A percentile compares a stretch with the other conserved stretches of the same genome.
These are phyloP conservation scores for Tuber indicum DNA, from an alignment of 495 filamentous ascomycete genomes.

Conservation along the genomic window DNA sequence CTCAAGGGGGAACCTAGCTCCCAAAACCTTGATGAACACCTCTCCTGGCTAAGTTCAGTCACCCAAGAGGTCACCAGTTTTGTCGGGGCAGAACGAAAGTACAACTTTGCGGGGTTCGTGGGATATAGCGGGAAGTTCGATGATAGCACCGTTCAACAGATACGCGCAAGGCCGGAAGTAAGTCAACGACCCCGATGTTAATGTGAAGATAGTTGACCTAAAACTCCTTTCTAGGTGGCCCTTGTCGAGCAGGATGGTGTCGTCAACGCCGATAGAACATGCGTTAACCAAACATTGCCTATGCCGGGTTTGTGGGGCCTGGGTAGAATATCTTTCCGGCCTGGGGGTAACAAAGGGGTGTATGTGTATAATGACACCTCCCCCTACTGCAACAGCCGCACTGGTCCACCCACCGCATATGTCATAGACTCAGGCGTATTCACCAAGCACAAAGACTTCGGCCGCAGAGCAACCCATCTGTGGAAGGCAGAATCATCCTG, in stretches of 20 bases:
- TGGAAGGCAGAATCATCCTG: conserved; percentile 7
- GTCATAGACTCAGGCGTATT: conserved; percentile 25
- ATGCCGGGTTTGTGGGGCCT: conserved; percentile 15
- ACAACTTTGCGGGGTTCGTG: conserved; percentile 25
- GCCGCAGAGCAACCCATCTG: conserved; percentile 9
- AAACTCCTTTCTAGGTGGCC: conserved; percentile 11
- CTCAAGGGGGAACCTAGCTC: conserved; percentile 12
- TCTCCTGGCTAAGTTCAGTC: conserved; percentile 14
- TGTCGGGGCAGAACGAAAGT: conserved; percentile 12
- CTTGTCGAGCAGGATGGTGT: conserved; percentile 17
- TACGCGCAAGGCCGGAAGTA: conserved; percentile 20
- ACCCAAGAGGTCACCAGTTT: conserved; percentile 8
- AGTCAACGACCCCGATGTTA: neutral
- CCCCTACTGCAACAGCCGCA: neutral
- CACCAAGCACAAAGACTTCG: conserved; percentile 17
- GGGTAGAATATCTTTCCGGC: conserved; percentile 19
- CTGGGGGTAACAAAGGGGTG: neutral
- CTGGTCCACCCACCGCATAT: conserved; percentile 13
- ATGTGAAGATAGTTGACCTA: neutral
- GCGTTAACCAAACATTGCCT: neutral
- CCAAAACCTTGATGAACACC: conserved; percentile 1
- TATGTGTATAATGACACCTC: conserved; percentile 12
- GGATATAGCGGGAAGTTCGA: conserved; percentile 25
- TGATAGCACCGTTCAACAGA: conserved; percentile 5
- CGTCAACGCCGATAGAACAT: conserved; percentile 2